These are phyloP conservation scores for Phallus indusiatus DNA, from an alignment of 768 basidiomycete species.

Conservation along the genomic window DNA sequence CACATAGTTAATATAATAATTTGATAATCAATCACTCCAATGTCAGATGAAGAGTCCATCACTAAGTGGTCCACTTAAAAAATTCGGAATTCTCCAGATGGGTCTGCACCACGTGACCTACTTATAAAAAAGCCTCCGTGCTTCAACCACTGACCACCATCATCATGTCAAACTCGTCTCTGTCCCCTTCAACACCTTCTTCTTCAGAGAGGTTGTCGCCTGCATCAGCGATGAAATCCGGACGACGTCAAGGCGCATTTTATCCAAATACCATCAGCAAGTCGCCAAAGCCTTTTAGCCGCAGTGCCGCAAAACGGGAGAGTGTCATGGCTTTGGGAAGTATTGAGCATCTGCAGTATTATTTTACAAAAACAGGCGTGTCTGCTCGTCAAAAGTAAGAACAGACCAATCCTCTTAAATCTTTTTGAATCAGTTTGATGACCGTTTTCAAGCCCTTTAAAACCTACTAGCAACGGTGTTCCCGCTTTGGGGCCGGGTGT, in stretches of 20 bases:
- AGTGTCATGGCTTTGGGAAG: conserved; percentile 93
- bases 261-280: conserved; percentile 76
- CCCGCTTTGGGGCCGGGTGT: conserved; percentile 56
- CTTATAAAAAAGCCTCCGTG: too few species aligned
- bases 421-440: conserved; percentile 6
- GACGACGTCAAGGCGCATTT: conserved; percentile 63
- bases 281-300: conserved; percentile 75
- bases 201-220: conserved; percentile 26
- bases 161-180: not conserved
- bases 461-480: conserved; percentile 52
- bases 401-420: conserved; percentile 9
- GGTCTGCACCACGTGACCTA: too few species aligned
- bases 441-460: conserved; percentile 28
- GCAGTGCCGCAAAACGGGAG: conserved; percentile 86
- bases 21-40: too few species aligned
- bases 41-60: too few species aligned
- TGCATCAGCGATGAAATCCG: conserved; percentile 32
- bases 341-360: conserved; percentile 92
- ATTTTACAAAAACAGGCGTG: conserved; percentile 85
- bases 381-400: conserved; percentile 63
- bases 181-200: not conserved
- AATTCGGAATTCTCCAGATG: too few species aligned
- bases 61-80: too few species aligned
- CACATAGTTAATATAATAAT: too few species aligned
- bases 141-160: not conserved